phyloP scores from a whole-genome alignment of 306 rosid genomes.

The Prosopis cineraria region DNA sequence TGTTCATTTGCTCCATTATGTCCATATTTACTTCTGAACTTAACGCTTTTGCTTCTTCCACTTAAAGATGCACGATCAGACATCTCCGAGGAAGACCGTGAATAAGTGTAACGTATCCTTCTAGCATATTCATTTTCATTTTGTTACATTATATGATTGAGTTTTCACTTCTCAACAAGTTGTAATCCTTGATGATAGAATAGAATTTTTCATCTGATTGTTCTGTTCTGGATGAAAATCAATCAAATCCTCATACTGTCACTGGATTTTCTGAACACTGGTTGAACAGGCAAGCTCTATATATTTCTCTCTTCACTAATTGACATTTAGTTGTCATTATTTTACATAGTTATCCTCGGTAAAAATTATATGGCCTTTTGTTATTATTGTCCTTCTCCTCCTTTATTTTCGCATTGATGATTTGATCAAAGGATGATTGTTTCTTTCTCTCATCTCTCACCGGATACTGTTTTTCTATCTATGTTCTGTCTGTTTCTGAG shows the following conservation, averaged over 20 bases:
- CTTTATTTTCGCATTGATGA: background rate
- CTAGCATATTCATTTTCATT: slow-evolving; percentile 20
- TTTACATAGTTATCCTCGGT: background rate
- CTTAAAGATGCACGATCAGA: slow-evolving; percentile 74
- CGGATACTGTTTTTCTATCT: too few species aligned
- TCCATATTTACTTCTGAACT: slow-evolving; percentile 33
- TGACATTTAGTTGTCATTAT: slow-evolving; percentile 25
- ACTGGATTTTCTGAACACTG: slow-evolving; percentile 73
- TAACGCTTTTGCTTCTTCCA: slow-evolving; percentile 30
- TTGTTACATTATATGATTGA: slow-evolving; percentile 25
- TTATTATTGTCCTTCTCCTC: background rate
- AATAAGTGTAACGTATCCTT: slow-evolving; percentile 74
- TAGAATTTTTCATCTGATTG: slow-evolving; percentile 68
- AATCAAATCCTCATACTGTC: slow-evolving; percentile 57
- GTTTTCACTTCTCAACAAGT: slow-evolving; percentile 17
- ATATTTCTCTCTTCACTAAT: slow-evolving; percentile 16
- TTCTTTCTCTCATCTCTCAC: background rate
- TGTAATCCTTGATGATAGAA: slow-evolving; percentile 57
- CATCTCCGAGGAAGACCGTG: slow-evolving; percentile 60
- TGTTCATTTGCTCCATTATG: slow-evolving; percentile 21
- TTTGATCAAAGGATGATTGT: background rate
- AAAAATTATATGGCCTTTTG: background rate
- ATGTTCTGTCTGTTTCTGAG: too few species aligned
- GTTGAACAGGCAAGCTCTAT: slow-evolving; percentile 65
- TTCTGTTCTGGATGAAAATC: slow-evolving; percentile 62